Conservation (phyloP, 768 basidiomycete species). For the Tricholoma matsutake region DNA sequence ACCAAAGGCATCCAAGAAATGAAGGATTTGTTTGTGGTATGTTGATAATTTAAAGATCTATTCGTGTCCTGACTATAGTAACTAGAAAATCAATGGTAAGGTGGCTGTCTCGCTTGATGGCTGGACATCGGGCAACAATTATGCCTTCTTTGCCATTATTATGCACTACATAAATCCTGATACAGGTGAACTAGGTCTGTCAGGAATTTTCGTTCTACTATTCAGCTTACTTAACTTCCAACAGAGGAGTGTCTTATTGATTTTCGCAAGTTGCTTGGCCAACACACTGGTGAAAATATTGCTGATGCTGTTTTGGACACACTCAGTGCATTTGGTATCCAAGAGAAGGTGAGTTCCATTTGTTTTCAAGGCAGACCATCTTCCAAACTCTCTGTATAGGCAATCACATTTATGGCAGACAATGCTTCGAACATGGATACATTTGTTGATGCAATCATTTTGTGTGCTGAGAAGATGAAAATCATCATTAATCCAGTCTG, state of each 20-base stretch:
- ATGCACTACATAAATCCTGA: slow-evolving; percentile 15
- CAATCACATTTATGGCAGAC: not conserved
- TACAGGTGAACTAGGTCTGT: slow-evolving; percentile 10
- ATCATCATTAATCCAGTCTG: too few relatives aligned
- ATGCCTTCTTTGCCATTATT: slow-evolving; percentile 22
- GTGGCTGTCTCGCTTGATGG: slow-evolving; percentile 21
- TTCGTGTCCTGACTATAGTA: not conserved
- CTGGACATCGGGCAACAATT: slow-evolving; percentile 22
- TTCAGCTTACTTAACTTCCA: too few relatives aligned
- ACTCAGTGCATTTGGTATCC: too few relatives aligned
- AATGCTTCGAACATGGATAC: slow-evolving; percentile 9
- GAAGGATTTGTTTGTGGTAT: not conserved
- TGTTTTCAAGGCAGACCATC: slow-evolving; percentile 9
- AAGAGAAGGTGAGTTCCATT: slow-evolving; percentile 8
- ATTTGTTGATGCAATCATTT: slow-evolving; percentile 1
- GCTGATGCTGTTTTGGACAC: slow-evolving; percentile 19
- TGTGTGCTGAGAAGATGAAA: too few relatives aligned
- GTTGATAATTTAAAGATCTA: not conserved
- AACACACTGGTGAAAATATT: slow-evolving; percentile 27
- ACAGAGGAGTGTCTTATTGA: slow-evolving; percentile 25
- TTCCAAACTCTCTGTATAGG: not conserved
- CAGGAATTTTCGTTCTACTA: slow-evolving; percentile 4
- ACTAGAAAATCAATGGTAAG: slow-evolving; percentile 1
- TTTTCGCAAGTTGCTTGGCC: slow-evolving; percentile 24
- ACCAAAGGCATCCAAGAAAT: not conserved